Conservation (phyloP, 2,329 filamentous ascomycete genomes). For the Cryoendolithus antarcticus region DNA sequence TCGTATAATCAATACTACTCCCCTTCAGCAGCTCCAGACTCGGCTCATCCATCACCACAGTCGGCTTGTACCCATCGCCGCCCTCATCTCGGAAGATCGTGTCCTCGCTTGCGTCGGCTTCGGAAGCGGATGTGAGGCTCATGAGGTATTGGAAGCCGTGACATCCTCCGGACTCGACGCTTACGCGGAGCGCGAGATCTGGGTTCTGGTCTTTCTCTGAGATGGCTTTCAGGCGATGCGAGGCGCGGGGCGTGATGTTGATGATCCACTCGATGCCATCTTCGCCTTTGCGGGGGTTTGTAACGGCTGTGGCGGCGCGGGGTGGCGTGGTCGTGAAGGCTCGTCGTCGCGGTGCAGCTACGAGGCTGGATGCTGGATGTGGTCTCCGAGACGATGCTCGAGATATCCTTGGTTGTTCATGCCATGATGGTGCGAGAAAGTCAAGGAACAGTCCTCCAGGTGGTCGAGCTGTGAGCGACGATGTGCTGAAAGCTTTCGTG, state of each 20-base stretch:
- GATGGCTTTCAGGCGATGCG: slow-evolving; percentile 59
- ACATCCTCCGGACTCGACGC: slow-evolving; percentile 86
- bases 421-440: slow-evolving; percentile 23
- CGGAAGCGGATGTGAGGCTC: slow-evolving; percentile 54
- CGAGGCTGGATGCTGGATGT: not conserved
- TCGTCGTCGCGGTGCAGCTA: slow-evolving; percentile 1
- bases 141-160: slow-evolving; percentile 98
- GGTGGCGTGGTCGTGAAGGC: slow-evolving; percentile 9
- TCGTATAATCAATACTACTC: slow-evolving; percentile 92
- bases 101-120: slow-evolving; percentile 64
- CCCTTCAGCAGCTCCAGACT: slow-evolving; percentile 82
- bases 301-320: slow-evolving; percentile 27
- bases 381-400: not conserved
- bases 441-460: slow-evolving; percentile 20
- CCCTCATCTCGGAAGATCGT: slow-evolving; percentile 60
- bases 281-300: slow-evolving; percentile 68
- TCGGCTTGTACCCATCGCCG: slow-evolving; percentile 46
- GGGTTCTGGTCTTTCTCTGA: slow-evolving; percentile 48
- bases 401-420: not conserved
- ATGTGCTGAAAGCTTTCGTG: no score
- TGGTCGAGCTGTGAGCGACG: no score
- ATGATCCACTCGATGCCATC: slow-evolving; percentile 75
- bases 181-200: slow-evolving; percentile 74
- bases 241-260: slow-evolving; percentile 72
- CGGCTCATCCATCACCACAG: slow-evolving; percentile 76